A percentile compares a stretch with the other conserved stretches of the same genome.
These are phyloP conservation scores for Fagopyrum esculentum DNA, from an alignment of 148 eudicot species.

Conservation along the genomic window DNA sequence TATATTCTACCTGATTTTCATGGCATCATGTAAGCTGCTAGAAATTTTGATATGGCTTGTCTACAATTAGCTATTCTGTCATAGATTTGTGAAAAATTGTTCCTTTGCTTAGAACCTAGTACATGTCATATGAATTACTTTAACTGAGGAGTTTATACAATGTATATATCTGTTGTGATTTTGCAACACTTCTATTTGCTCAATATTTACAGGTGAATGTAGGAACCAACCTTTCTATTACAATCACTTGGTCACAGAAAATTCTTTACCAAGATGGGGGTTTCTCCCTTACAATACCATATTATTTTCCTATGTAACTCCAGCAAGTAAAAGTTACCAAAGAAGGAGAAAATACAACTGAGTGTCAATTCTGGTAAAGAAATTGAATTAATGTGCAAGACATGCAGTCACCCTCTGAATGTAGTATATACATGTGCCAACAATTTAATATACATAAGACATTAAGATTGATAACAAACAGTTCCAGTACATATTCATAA, in stretches of 20 bases:
- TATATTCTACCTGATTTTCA: not conserved
- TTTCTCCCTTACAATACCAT: slow-evolving; percentile 67
- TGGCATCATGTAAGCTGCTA: not conserved
- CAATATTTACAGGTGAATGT: slow-evolving; percentile 61
- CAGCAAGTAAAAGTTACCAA: slow-evolving; percentile 79
- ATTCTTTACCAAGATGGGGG: slow-evolving; percentile 46
- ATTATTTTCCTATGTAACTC: slow-evolving; percentile 80
- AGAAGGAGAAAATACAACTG: slow-evolving; percentile 74
- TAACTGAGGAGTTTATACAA: too few species aligned
- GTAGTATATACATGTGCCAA: too few species aligned
- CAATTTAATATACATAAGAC: too few species aligned
- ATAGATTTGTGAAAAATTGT: not conserved
- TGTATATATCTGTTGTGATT: not conserved
- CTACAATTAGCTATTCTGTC: not conserved
- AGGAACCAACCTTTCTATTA: slow-evolving; percentile 68
- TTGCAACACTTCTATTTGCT: not conserved
- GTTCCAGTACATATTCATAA: too few species aligned
- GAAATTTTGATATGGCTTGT: not conserved
- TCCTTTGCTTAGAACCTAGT: too few species aligned
- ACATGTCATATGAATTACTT: too few species aligned
- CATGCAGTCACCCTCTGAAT: slow-evolving; percentile 72
- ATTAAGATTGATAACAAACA: too few species aligned
- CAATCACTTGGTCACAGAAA: slow-evolving; percentile 73
- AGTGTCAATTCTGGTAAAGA: slow-evolving; percentile 55
- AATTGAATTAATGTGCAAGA: slow-evolving; percentile 55